Evolutionary conservation across 805 yeast genomes (phyloP).

Genomic region (Metschnikowia colocasiae): DNA sequence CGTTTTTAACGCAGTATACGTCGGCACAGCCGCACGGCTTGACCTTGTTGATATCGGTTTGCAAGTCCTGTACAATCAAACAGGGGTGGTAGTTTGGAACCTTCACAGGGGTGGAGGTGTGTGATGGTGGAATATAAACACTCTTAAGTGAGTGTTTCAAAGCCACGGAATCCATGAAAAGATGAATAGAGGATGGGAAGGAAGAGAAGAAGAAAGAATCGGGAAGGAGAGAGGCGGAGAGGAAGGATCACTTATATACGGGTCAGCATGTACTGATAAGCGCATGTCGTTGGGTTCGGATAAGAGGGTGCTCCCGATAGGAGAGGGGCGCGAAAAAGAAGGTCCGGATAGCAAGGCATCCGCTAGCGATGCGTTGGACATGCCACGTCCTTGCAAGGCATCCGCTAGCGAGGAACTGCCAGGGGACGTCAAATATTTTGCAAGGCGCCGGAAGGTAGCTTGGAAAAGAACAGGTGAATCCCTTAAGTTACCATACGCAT

Average conservation of each 20-base stretch:
- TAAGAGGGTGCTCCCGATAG: slow-evolving; percentile 1
- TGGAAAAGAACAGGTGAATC: too few relatives aligned
- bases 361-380: neutral
- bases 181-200: neutral
- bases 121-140: slow-evolving; percentile 45
- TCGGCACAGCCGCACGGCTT: slow-evolving; percentile 43
- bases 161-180: slow-evolving; percentile 41
- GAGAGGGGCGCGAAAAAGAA: slow-evolving; percentile 4
- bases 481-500: too few relatives aligned
- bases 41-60: slow-evolving; percentile 43
- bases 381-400: neutral
- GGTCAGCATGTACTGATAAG: neutral
- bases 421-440: too few relatives aligned
- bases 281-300: slow-evolving; percentile 2
- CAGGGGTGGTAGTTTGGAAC: slow-evolving; percentile 56
- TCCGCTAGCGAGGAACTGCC: neutral
- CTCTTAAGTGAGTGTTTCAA: slow-evolving; percentile 37
- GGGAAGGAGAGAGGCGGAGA: neutral
- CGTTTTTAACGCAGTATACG: slow-evolving; percentile 36
- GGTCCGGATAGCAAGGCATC: neutral
- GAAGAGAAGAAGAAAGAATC: neutral
- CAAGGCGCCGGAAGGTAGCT: too few relatives aligned
- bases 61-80: slow-evolving; percentile 52
- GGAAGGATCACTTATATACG: neutral
- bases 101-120: slow-evolving; percentile 13